phyloP scores from a whole-genome alignment of 257 asterid genomes.

The Solanum chiquidenum region DNA sequence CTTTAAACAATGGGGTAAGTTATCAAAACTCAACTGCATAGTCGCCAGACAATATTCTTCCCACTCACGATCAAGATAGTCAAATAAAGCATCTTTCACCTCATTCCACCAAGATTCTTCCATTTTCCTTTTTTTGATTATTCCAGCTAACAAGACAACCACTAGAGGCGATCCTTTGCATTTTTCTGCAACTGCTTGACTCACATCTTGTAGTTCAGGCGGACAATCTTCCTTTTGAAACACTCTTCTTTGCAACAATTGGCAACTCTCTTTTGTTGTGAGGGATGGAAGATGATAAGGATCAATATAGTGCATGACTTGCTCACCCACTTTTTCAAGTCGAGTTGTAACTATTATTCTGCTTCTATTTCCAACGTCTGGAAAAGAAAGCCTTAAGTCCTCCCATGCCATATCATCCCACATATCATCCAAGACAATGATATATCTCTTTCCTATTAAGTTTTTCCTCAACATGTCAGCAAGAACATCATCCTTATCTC shows the following conservation, averaged over 20 bases:
- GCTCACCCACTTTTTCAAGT: background rate
- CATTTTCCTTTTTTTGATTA: background rate
- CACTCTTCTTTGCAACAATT: background rate
- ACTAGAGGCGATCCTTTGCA: constrained; percentile 2
- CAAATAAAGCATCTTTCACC: background rate
- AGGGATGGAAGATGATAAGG: background rate
- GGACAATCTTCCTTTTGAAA: background rate
- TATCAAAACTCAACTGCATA: background rate
- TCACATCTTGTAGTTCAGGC: background rate
- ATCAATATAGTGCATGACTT: background rate
- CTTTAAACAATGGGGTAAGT: background rate
- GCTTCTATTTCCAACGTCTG: background rate
- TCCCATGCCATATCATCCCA: background rate
- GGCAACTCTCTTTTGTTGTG: background rate
- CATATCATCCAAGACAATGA: constrained; percentile 2
- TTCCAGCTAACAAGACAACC: background rate
- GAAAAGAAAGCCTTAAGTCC: background rate
- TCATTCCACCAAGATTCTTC: background rate
- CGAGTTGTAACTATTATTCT: background rate
- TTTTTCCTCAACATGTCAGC: background rate
- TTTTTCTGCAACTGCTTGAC: background rate
- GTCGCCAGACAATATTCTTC: background rate
- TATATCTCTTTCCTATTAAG: background rate
- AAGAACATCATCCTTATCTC: background rate
- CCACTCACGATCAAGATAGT: background rate